Conservation (phyloP, 495 filamentous ascomycete species). For the Cudoniella acicularis region DNA sequence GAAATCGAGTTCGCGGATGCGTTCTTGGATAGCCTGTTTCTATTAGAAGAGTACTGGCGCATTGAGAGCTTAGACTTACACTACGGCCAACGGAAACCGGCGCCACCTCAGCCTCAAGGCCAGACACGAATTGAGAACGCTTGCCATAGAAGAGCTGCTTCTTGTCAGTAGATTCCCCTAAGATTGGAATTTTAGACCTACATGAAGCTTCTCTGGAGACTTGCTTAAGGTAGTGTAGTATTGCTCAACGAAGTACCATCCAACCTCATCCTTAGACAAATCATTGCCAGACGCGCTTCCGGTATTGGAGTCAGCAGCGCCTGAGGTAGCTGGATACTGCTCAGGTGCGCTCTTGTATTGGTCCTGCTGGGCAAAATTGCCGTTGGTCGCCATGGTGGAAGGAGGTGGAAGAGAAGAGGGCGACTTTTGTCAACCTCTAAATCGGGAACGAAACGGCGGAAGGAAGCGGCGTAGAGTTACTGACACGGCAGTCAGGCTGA, state of each 20-base stretch:
- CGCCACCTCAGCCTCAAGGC: slow-evolving; percentile 81
- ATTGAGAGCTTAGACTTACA: slow-evolving; percentile 48
- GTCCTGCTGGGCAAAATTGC: slow-evolving; percentile 29
- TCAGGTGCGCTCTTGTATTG: slow-evolving; percentile 25
- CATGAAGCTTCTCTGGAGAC: slow-evolving; percentile 86
- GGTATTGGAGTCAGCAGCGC: slow-evolving; percentile 18
- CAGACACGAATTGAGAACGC: slow-evolving; percentile 76
- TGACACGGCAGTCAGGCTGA: neutral
- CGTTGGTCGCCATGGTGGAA: slow-evolving; percentile 28
- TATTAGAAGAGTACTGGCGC: slow-evolving; percentile 15
- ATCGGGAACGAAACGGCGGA: neutral
- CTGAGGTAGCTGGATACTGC: slow-evolving; percentile 26
- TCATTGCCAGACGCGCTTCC: slow-evolving; percentile 24
- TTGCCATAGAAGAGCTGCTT: slow-evolving; percentile 75
- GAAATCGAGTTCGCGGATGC: slow-evolving; percentile 87
- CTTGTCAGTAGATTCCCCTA: slow-evolving; percentile 18
- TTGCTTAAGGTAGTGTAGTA: slow-evolving; percentile 98
- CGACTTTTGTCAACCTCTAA: slow-evolving; percentile 18
- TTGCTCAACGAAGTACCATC: slow-evolving; percentile 99
- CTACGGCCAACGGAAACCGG: slow-evolving; percentile 78
- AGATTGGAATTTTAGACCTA: slow-evolving; percentile 38
- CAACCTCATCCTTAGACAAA: slow-evolving; percentile 57
- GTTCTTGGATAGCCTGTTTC: slow-evolving; percentile 80
- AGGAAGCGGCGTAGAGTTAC: neutral
- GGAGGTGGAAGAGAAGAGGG: slow-evolving; percentile 9